These are phyloP conservation scores for Fusarium algeriense DNA, from an alignment of 2,329 filamentous ascomycete genomes.

Conservation along the genomic window DNA sequence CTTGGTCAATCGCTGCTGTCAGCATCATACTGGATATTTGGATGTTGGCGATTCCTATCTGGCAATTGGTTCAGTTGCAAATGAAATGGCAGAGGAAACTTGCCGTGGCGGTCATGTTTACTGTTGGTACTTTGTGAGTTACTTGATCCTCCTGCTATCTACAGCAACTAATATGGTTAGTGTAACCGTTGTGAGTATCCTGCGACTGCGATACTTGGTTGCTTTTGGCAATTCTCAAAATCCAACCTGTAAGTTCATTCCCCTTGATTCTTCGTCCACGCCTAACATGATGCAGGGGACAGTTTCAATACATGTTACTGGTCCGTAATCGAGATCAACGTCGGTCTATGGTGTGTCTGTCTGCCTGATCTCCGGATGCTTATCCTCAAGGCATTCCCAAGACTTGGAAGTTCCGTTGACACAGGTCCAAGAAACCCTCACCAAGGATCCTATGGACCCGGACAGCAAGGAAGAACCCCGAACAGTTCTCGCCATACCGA, in stretches of 20 bases:
- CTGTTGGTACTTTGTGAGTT: conserved; percentile 10
- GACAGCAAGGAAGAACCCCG: background rate
- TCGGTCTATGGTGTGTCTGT: background rate
- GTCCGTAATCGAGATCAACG: conserved; percentile 2
- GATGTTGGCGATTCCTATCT: conserved; percentile 3
- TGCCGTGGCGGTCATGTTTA: conserved; percentile 7
- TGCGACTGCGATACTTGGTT: conserved; percentile 1
- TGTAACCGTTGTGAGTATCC: conserved; percentile 16
- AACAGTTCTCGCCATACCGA: background rate
- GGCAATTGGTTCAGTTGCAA: background rate
- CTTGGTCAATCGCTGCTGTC: conserved; percentile 23
- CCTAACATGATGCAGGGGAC: background rate
- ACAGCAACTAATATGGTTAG: background rate
- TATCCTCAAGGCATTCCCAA: background rate
- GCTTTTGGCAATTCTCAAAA: conserved; percentile 12
- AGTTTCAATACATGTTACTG: conserved; percentile 6
- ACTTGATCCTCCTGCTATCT: fast-evolving
- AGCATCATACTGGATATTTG: conserved; percentile 1
- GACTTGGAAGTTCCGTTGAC: background rate
- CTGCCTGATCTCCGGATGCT: conserved; percentile 7
- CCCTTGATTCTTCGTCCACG: no score
- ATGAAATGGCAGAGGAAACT: conserved; percentile 21
- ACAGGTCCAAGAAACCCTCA: background rate
- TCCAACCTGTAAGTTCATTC: conserved; percentile 27
- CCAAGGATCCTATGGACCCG: background rate